Conservation (phyloP, 352 stramenopile genomes). For the Elongisporangium anandrum region DNA sequence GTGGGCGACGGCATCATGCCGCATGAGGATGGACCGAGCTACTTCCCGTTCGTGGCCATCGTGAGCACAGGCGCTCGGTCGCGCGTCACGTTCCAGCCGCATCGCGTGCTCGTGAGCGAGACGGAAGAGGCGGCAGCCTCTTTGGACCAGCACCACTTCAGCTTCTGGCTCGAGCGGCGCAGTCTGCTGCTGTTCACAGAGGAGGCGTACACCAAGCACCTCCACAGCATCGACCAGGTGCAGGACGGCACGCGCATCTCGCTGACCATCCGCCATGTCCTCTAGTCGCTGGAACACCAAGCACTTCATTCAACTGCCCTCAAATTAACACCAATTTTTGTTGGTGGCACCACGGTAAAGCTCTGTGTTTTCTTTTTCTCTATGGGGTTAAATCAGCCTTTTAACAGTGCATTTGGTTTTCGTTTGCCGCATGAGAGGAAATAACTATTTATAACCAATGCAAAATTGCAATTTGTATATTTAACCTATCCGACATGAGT, state of each 20-base stretch:
- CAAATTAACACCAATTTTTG: too few relatives aligned
- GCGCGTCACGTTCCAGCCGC: constrained; percentile 50
- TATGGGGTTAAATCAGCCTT: too few relatives aligned
- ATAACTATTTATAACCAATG: too few relatives aligned
- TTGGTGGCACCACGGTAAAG: too few relatives aligned
- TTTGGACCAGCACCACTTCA: constrained; percentile 14
- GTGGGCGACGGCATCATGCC: constrained; percentile 64
- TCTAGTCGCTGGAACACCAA: too few relatives aligned
- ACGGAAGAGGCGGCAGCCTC: not conserved
- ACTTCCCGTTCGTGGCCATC: constrained; percentile 67
- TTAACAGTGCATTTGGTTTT: too few relatives aligned
- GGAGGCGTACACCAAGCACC: constrained; percentile 48
- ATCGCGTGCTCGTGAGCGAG: constrained; percentile 25
- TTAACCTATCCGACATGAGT: too few relatives aligned
- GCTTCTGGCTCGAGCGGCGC: constrained; percentile 39
- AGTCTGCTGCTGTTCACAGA: constrained; percentile 57
- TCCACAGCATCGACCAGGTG: constrained; percentile 63
- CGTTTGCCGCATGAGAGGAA: too few relatives aligned
- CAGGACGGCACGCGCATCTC: constrained; percentile 41
- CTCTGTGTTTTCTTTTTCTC: too few relatives aligned
- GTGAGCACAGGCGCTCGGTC: constrained; percentile 53
- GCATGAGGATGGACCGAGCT: constrained; percentile 64
- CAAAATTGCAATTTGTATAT: too few relatives aligned
- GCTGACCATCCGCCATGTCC: constrained; percentile 50
- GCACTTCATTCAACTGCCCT: too few relatives aligned